Percentiles rank a stretch among this genome's conserved stretches.
Conservation (phyloP, 495 filamentous ascomycete genomes). For the Neurospora tetrasperma region DNA sequence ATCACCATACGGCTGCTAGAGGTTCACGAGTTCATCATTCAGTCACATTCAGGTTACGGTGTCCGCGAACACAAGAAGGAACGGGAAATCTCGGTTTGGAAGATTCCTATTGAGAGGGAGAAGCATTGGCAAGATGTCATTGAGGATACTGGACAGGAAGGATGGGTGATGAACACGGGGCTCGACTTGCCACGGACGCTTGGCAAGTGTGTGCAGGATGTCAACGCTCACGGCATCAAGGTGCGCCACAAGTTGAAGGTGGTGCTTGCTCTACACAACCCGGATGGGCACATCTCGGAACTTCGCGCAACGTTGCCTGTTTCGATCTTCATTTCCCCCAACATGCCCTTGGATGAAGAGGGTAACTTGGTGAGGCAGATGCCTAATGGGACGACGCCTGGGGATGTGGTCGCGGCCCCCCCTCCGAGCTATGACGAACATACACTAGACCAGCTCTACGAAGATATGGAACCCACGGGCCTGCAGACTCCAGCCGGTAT, state of each 20-base stretch:
- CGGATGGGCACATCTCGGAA: conserved; percentile 88
- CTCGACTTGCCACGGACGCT: conserved; percentile 70
- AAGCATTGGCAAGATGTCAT: conserved; percentile 56
- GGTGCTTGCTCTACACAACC: conserved; percentile 79
- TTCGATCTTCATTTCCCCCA: conserved; percentile 87
- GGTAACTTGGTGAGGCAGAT: conserved; percentile 55
- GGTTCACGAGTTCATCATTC: conserved; percentile 55
- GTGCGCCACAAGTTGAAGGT: conserved; percentile 80
- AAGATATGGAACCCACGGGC: conserved; percentile 64
- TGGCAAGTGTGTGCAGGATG: conserved; percentile 72
- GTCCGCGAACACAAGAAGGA: conserved; percentile 50
- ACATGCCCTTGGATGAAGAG: conserved; percentile 71
- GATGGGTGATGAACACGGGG: conserved; percentile 58
- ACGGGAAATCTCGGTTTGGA: conserved; percentile 53
- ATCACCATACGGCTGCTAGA: conserved; percentile 69
- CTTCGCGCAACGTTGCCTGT: conserved; percentile 79
- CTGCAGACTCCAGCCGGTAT: conserved; percentile 64
- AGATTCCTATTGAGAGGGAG: conserved; percentile 45
- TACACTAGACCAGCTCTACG: conserved; percentile 77
- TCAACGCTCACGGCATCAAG: conserved; percentile 73
- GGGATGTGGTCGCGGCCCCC: conserved; percentile 43
- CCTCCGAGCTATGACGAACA: conserved; percentile 86
- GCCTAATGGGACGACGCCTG: conserved; percentile 25
- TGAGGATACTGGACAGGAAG: conserved; percentile 60
- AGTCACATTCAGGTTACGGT: conserved; percentile 37